Evolutionary conservation across 192 early-diverging fungal species (phyloP), one percentile per base, ranked within the genome.

Genomic region (Coemansia sp.): DNA sequence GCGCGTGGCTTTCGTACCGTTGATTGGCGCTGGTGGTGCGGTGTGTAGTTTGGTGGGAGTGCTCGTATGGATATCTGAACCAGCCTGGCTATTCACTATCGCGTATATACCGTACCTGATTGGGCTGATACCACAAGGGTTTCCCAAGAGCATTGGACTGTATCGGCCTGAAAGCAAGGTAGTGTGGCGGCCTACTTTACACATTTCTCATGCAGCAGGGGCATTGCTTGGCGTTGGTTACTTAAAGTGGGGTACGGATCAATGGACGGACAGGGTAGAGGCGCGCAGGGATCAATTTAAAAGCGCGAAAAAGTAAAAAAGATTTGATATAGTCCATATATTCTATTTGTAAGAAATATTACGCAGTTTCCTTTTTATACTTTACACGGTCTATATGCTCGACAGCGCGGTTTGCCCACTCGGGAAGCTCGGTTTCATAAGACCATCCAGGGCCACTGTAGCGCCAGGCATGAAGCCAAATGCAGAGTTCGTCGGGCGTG

Each of bases 401-500:
- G n/a, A 64, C 84, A 16, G 83, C 85, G 18, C 84, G 85, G 20
- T 77, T 70, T 1, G 93, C 93, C 97, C 97, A 98, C 8, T 80
- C 86, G 4, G 97, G 97, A 29, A 90, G 66, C 46, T 84, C 78
- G 1, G 95, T 95, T 70, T 96, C 91, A 78, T 89, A 94, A 1
- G 79, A 67, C 92, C 94, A 95, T 1, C 85, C 90, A 6, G 88
- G 79, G 0, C 89, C 91, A 38, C 84, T 81, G 78, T 96, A 97
- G 62, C 88, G 87, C 85, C 87, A 93, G n/a, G 95, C 92, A 77
- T 99, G 96, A 50, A 99, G 87, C 88, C 88, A 99, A 68, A 99
- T 95, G 20, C 76, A 79, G 18, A 96, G 86, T 76, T 96, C 87
- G 58, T 93, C 88, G 1, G 87, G 88, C 3, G 76, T 75, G 0